Conservation (phyloP, 73 alveolate species). For the Symbiodinium pilosum region DNA sequence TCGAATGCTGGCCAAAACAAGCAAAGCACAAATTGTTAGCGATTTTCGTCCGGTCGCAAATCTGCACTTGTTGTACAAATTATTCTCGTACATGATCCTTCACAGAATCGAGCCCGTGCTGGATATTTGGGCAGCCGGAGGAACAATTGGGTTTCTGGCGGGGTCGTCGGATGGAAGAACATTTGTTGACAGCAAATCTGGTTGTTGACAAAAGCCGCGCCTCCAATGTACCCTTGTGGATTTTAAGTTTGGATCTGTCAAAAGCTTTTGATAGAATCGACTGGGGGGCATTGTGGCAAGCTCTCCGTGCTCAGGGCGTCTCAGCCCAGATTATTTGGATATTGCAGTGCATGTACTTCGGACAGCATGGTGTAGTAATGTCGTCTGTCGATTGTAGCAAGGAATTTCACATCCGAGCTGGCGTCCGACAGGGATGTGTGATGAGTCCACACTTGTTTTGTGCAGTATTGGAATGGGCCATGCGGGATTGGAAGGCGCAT, state of each 20-base stretch:
- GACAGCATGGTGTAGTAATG: neutral
- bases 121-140: neutral
- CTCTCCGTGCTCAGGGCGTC: neutral
- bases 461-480: neutral
- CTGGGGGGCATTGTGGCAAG: neutral
- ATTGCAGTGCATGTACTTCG: neutral
- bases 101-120: neutral
- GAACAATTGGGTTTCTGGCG: conserved; percentile 2
- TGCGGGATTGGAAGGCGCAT: neutral
- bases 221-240: neutral
- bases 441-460: conserved; percentile 4
- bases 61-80: neutral
- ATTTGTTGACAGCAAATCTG: neutral
- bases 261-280: neutral
- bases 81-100: neutral
- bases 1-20: neutral
- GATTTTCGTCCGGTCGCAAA: neutral
- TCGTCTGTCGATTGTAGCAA: neutral
- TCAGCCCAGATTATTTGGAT: neutral
- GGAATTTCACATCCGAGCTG: neutral
- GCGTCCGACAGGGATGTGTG: conserved; percentile 29
- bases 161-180: neutral
- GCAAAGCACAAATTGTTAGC: neutral
- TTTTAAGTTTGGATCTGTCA: neutral
- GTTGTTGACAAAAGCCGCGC: neutral